Evolutionary conservation across 495 filamentous ascomycete genomes (phyloP).

Genomic region (Usnea hakonensis): DNA sequence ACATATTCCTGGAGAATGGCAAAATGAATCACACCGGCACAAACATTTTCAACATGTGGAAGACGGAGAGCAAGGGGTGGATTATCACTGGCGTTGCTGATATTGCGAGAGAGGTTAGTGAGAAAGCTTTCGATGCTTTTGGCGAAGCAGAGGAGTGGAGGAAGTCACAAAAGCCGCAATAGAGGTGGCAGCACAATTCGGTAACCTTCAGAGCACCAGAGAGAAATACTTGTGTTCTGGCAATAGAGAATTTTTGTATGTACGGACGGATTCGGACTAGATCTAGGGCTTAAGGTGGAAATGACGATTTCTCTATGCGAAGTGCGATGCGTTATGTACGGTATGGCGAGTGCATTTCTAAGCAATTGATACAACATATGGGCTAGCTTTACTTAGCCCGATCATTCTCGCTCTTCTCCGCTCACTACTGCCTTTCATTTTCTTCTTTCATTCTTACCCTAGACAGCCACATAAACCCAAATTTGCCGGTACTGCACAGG

Average conservation of each 20-base stretch:
- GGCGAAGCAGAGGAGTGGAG: neutral
- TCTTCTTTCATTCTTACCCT: neutral
- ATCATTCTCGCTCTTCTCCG: neutral
- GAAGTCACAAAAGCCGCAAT: neutral
- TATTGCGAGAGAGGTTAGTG: slow-evolving; percentile 1
- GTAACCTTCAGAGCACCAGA: too few species aligned
- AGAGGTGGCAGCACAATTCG: neutral
- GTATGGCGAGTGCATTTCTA: slow-evolving; percentile 8
- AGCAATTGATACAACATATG: neutral
- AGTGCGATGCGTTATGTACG: neutral
- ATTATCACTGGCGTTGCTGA: slow-evolving; percentile 1
- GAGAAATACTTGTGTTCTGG: too few species aligned
- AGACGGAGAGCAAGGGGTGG: neutral
- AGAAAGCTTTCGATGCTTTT: neutral
- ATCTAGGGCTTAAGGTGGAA: neutral
- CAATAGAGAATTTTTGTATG: too few species aligned
- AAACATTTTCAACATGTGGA: slow-evolving; percentile 1
- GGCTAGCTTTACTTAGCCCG: too few species aligned
- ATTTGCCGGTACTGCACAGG: slow-evolving; percentile 12
- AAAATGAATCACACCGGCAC: slow-evolving; percentile 1
- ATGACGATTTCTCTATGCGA: slow-evolving; percentile 11
- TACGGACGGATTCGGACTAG: too few species aligned
- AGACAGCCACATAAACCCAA: neutral
- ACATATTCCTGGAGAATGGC: neutral
- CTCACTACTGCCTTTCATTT: neutral